Conservation (phyloP, 208 protist species). For the Blastocrithidia nonstop region DNA sequence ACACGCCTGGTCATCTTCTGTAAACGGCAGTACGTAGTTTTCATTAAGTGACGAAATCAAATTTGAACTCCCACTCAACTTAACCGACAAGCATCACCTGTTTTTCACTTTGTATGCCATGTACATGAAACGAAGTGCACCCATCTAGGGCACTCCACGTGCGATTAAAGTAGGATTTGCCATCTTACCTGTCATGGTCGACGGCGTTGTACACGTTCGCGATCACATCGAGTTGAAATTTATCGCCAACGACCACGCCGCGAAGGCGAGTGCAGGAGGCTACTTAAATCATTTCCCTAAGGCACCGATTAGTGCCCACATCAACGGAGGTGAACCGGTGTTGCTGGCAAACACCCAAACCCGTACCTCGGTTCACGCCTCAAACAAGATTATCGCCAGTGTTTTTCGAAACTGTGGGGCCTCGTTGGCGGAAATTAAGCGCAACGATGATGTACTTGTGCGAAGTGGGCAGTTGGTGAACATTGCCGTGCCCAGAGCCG, state of each 20-base stretch:
- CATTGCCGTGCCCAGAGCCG: not conserved
- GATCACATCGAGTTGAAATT: conserved; percentile 56
- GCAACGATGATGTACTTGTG: conserved; percentile 34
- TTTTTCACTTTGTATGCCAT: conserved; percentile 75
- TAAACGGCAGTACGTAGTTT: conserved; percentile 35
- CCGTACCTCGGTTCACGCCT: conserved; percentile 69
- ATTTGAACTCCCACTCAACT: conserved; percentile 70
- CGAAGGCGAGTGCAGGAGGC: conserved; percentile 39
- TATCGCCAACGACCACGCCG: conserved; percentile 46
- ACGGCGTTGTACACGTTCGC: conserved; percentile 52
- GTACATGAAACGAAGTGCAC: conserved; percentile 29
- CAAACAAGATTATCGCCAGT: conserved; percentile 37
- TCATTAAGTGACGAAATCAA: conserved; percentile 76
- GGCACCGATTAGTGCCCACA: conserved; percentile 20
- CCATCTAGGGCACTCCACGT: conserved; percentile 19
- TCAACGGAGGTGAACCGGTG: conserved; percentile 58
- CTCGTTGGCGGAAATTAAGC: conserved; percentile 23
- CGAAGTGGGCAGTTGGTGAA: conserved; percentile 18
- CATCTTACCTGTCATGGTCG: conserved; percentile 46
- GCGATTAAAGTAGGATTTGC: conserved; percentile 61
- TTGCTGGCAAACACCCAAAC: conserved; percentile 31
- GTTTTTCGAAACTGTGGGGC: conserved; percentile 34
- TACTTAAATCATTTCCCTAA: conserved; percentile 67
- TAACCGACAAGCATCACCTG: conserved; percentile 67
- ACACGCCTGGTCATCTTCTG: conserved; percentile 36